phyloP scores from a whole-genome alignment of 2,329 filamentous ascomycete genomes.

The Alternaria brassicicola region DNA sequence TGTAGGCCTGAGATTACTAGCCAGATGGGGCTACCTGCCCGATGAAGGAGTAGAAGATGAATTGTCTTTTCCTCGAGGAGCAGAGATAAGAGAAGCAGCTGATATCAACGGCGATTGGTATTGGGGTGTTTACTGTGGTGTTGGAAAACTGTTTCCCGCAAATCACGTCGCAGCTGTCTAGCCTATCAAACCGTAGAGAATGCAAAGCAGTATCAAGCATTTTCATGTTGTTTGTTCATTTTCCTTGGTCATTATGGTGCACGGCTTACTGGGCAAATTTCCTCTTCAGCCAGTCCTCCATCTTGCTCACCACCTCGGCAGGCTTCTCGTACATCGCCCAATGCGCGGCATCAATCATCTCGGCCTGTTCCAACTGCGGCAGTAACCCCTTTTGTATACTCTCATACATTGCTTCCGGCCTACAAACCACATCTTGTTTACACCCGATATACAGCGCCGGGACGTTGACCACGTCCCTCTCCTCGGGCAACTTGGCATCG shows the following conservation, averaged over 20 bases:
- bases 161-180: constrained; percentile 62
- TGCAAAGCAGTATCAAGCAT: neutral
- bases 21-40: constrained; percentile 81
- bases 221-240: neutral
- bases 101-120: constrained; percentile 93
- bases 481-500: constrained; percentile 32
- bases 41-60: constrained; percentile 70
- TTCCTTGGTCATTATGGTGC: neutral
- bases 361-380: constrained; percentile 39
- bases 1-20: constrained; percentile 66
- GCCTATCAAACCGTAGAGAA: neutral
- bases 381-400: constrained; percentile 35
- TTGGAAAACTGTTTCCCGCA: constrained; percentile 78
- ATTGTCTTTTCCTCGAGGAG: constrained; percentile 80
- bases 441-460: constrained; percentile 48
- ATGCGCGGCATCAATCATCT: constrained; percentile 44
- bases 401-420: constrained; percentile 37
- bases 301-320: constrained; percentile 30
- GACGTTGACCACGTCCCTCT: constrained; percentile 38
- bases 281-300: constrained; percentile 29
- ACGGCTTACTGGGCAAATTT: constrained; percentile 6
- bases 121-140: constrained; percentile 83
- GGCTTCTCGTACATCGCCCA: constrained; percentile 48
- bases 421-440: constrained; percentile 45
- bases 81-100: constrained; percentile 81